phyloP scores from a whole-genome alignment of 2,329 filamentous ascomycete genomes.

The Xylaria hypoxylon region DNA sequence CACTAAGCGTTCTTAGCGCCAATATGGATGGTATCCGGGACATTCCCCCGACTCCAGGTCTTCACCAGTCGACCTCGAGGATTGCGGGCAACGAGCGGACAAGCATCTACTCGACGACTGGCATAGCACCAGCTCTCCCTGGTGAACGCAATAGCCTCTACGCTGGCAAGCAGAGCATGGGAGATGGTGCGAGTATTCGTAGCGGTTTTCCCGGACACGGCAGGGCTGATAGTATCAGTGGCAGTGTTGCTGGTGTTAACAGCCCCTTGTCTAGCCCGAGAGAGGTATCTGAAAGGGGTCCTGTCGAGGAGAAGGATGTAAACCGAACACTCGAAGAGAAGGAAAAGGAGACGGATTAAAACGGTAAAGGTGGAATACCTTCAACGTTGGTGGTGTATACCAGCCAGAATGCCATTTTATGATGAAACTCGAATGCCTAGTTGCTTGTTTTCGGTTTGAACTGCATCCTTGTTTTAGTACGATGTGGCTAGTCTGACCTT shows the following conservation, averaged over 20 bases:
- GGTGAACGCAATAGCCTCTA: slow-evolving; percentile 88
- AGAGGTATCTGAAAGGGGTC: slow-evolving; percentile 54
- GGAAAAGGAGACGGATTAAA: slow-evolving; percentile 38
- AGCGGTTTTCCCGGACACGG: slow-evolving; percentile 82
- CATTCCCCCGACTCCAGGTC: slow-evolving; percentile 59
- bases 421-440: slow-evolving; percentile 1
- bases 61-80: slow-evolving; percentile 62
- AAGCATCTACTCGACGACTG: slow-evolving; percentile 83
- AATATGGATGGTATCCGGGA: slow-evolving; percentile 67
- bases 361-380: neutral
- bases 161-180: slow-evolving; percentile 66
- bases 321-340: slow-evolving; percentile 37
- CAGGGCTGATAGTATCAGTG: slow-evolving; percentile 83
- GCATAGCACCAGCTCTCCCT: slow-evolving; percentile 71
- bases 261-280: slow-evolving; percentile 72
- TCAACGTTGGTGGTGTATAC: slow-evolving; percentile 1
- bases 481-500: neutral
- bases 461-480: slow-evolving; percentile 16
- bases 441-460: slow-evolving; percentile 1
- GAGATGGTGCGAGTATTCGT: slow-evolving; percentile 80
- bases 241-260: slow-evolving; percentile 73
- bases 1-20: slow-evolving; percentile 80
- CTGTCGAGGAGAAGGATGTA: slow-evolving; percentile 49
- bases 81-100: slow-evolving; percentile 70
- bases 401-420: neutral